Conservation (phyloP, 2,329 filamentous ascomycete species). For the Xylaria multiplex region DNA sequence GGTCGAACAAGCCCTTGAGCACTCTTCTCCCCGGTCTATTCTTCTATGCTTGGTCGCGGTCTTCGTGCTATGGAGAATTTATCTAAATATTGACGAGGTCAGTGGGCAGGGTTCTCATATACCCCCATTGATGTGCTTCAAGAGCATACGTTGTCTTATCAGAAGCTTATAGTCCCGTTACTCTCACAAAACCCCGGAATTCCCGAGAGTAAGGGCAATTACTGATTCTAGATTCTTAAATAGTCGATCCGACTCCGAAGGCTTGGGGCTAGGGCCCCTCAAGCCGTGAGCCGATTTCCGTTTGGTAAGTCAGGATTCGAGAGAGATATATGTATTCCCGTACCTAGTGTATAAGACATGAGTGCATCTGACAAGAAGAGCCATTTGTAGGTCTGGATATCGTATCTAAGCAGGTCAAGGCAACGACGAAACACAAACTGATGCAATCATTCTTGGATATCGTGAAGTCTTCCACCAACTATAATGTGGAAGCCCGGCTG, state of each 20-base stretch:
- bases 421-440: conserved; percentile 64
- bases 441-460: conserved; percentile 69
- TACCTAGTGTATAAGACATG: neutral
- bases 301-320: conserved; percentile 53
- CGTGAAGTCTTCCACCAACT: conserved; percentile 58
- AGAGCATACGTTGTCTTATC: neutral
- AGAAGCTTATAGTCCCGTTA: no score
- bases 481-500: conserved; percentile 69
- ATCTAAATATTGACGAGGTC: conserved; percentile 52
- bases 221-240: neutral
- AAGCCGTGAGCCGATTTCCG: conserved; percentile 54
- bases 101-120: neutral
- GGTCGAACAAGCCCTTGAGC: conserved; percentile 58
- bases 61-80: conserved; percentile 53
- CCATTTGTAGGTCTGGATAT: conserved; percentile 70
- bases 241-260: conserved; percentile 55
- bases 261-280: conserved; percentile 55
- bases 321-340: conserved; percentile 18
- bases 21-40: conserved; percentile 56
- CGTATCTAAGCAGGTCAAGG: conserved; percentile 64
- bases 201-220: neutral
- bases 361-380: neutral
- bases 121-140: neutral
- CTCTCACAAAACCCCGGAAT: neutral
- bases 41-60: conserved; percentile 52